phyloP scores from a whole-genome alignment of 2,329 filamentous ascomycete species.

The Fusarium robinianum region DNA sequence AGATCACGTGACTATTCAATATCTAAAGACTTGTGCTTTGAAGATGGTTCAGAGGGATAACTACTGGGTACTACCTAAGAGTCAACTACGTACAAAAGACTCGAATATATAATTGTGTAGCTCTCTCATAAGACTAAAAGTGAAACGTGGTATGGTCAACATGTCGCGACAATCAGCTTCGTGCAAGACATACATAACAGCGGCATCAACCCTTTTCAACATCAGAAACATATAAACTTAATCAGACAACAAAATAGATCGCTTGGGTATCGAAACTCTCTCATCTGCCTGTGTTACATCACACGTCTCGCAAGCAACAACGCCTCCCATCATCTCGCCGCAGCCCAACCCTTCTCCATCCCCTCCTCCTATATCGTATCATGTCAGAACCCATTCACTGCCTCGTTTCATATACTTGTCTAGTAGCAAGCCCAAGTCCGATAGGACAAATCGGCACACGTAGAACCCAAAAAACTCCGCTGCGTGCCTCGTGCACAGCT shows the following conservation, averaged over 20 bases:
- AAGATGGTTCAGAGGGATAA: too few species aligned
- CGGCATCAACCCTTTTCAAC: too few species aligned
- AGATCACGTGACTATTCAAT: too few species aligned
- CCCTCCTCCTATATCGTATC: conserved; percentile 25
- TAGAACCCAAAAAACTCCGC: conserved; percentile 98
- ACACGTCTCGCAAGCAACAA: conserved; percentile 24
- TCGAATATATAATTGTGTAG: too few species aligned
- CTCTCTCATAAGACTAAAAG: too few species aligned
- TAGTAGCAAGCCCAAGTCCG: conserved; percentile 80
- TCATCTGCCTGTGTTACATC: conserved; percentile 26
- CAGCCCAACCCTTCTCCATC: conserved; percentile 7
- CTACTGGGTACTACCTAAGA: too few species aligned
- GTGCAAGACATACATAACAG: too few species aligned
- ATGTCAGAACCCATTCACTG: conserved; percentile 81
- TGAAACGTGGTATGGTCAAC: too few species aligned
- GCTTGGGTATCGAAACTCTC: conserved; percentile 37
- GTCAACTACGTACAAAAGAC: too few species aligned
- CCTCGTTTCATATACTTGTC: conserved; percentile 98
- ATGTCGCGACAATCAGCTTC: too few species aligned
- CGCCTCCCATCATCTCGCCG: conserved; percentile 19
- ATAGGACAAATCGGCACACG: conserved; percentile 90
- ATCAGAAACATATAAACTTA: background rate
- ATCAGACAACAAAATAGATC: conserved; percentile 32
- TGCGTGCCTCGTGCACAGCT: conserved; percentile 89
- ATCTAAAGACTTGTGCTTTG: too few species aligned